Evolutionary conservation across 768 basidiomycete species (phyloP).

Genomic region (Serendipita sp.): DNA sequence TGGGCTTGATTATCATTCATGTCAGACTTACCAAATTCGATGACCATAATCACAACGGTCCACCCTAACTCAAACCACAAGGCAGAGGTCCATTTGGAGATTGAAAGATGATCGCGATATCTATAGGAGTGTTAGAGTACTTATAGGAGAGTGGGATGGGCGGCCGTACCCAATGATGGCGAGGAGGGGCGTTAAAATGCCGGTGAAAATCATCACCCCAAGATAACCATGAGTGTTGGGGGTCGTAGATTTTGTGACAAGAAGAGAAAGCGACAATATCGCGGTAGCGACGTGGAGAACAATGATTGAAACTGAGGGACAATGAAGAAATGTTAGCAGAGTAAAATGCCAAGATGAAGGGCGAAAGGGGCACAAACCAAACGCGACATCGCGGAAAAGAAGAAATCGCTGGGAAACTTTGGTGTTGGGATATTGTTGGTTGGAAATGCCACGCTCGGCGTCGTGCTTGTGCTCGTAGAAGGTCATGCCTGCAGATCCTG

Average conservation of each 20-base stretch:
- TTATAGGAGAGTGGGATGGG: not conserved
- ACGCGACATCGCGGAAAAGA: not conserved
- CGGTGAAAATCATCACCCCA: not conserved
- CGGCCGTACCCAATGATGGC: not conserved
- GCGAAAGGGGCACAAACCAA: not conserved
- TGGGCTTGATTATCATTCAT: not conserved
- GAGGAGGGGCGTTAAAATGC: not conserved
- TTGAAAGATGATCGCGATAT: not conserved
- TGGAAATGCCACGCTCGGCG: constrained; percentile 3
- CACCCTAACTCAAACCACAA: not conserved
- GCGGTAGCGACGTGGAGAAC: not conserved
- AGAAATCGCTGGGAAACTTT: not conserved
- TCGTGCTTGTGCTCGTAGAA: not conserved
- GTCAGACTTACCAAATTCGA: not conserved
- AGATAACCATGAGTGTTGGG: not conserved
- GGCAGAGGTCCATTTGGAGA: not conserved
- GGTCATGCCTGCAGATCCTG: not conserved
- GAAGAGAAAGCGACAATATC: not conserved
- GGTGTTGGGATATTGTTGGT: not conserved
- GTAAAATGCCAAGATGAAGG: not conserved
- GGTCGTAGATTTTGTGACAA: not conserved
- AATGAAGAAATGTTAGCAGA: not conserved
- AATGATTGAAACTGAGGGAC: not conserved
- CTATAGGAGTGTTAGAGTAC: not conserved
- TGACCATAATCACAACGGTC: not conserved